Evolutionary conservation across 495 filamentous ascomycete genomes (phyloP).

Genomic region (Amorphotheca resinae): DNA sequence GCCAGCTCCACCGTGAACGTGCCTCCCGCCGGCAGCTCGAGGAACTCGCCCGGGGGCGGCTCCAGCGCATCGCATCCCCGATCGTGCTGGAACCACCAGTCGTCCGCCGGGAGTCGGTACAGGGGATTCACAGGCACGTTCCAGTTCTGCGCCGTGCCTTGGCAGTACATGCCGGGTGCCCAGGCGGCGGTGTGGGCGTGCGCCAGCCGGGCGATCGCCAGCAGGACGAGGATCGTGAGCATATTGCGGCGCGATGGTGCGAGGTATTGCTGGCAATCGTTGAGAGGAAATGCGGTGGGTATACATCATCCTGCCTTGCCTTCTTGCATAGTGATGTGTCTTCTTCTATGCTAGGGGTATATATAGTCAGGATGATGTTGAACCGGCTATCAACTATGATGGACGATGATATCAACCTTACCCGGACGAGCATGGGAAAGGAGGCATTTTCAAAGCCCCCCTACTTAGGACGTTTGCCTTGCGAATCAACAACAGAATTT

Average conservation of each 20-base stretch:
- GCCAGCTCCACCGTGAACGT: conserved; percentile 40
- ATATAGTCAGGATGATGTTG: too few relatives aligned
- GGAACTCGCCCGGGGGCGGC: conserved; percentile 29
- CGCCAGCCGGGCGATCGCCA: conserved; percentile 9
- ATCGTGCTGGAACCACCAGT: conserved; percentile 43
- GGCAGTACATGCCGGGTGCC: conserved; percentile 38
- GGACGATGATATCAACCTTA: too few relatives aligned
- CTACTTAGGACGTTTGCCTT: too few relatives aligned
- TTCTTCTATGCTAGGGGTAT: too few relatives aligned
- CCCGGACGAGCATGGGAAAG: background rate
- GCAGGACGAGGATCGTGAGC: background rate
- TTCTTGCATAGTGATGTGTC: too few relatives aligned
- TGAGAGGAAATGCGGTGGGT: background rate
- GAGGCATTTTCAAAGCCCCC: too few relatives aligned
- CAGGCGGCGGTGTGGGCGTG: conserved; percentile 34
- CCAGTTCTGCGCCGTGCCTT: conserved; percentile 30
- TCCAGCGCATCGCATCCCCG: conserved; percentile 33
- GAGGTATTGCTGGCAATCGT: background rate
- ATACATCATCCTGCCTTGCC: background rate
- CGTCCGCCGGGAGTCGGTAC: conserved; percentile 26
- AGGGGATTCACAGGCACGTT: conserved; percentile 32
- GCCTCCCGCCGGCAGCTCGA: conserved; percentile 40
- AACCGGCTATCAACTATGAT: too few relatives aligned
- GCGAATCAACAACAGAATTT: too few relatives aligned
- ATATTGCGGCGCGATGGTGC: background rate